Evolutionary conservation across 345 rosid species (phyloP), one percentile per base, ranked within the genome.

Genomic region (Lepidium sativum): DNA sequence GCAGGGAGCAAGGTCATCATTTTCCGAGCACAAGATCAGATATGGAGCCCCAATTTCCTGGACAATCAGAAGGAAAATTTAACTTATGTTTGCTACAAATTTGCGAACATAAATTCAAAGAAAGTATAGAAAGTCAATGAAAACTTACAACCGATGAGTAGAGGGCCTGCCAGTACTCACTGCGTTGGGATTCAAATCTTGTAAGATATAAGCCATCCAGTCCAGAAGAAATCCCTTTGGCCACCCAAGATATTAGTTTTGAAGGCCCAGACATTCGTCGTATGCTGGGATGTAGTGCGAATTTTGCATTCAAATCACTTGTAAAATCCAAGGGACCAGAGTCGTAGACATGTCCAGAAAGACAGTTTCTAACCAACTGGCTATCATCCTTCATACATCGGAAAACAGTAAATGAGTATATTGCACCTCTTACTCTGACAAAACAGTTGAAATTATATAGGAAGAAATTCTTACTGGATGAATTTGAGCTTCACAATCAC

Each of bases 251-350:
- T 45, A 88, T 65, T 45, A 90, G 70, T 47, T 76, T 90, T 14
- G 87, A 77, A 5, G 97, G 78, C 20, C 82, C 95, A 71, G 87
- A 82, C 83, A 84, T 78, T 68, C 76, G 86, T 18, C 79, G 82
- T 78, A 94, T 80, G 25, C 84, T 60, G 17, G 95, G 81, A 56
- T 77, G 92, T 15, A 94, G 67, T 45, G 88, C 77, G 55, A 86
- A 90, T 41, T 77, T 86, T 38, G 78, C 84, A 77, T 79, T 84
- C 75, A 90, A 68, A 73, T 90, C 96, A 62, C 91, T 86, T 5
- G 87, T 85, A 59, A 94, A 88, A 81, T 94, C 96, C 61, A 88
- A 67, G 0, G 99, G 96, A 32, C 97, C 60, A 64, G 99, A 94
- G 68, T 90, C 99, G 45, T 86, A 94, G 67, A 90, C 80, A 60